A percentile compares a stretch with the other conserved stretches of the same genome.
Evolutionary conservation across 2,329 filamentous ascomycete species (phyloP).

Genomic region (Colletotrichum euphorbiae): DNA sequence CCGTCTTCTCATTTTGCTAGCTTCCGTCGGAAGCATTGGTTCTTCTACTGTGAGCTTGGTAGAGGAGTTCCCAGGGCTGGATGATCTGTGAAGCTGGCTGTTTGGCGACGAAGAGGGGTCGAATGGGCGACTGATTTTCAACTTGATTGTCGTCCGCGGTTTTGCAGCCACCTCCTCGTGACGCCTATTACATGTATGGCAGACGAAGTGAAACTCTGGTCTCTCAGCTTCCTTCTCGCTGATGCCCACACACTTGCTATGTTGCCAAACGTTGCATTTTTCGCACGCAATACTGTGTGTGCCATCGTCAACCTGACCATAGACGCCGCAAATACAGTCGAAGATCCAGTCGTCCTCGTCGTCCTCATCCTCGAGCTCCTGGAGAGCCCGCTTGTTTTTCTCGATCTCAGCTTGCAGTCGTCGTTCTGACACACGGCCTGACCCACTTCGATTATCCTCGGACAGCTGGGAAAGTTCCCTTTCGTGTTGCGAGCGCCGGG

Average conservation of each 20-base stretch:
- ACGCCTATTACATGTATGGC: slow-evolving; percentile 78
- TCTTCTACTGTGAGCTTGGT: not conserved
- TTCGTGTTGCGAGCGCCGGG: slow-evolving; percentile 84
- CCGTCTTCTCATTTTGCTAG: not conserved
- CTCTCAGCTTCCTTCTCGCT: slow-evolving; percentile 82
- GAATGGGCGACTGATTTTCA: slow-evolving; percentile 58
- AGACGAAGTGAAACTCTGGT: slow-evolving; percentile 89
- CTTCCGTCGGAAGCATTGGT: not conserved
- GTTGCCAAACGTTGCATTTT: slow-evolving; percentile 94
- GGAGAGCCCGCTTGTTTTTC: slow-evolving; percentile 79
- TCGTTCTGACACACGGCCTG: slow-evolving; percentile 78
- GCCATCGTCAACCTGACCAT: slow-evolving; percentile 94
- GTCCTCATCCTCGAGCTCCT: slow-evolving; percentile 73
- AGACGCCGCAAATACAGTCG: slow-evolving; percentile 90
- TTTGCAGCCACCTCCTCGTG: slow-evolving; percentile 73
- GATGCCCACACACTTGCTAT: slow-evolving; percentile 91
- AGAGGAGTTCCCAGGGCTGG: not conserved
- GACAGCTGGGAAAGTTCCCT: slow-evolving; percentile 84
- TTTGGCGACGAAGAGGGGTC: not conserved
- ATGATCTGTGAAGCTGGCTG: not conserved
- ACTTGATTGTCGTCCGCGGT: slow-evolving; percentile 61
- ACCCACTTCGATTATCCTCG: slow-evolving; percentile 75
- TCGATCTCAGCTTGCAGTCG: slow-evolving; percentile 86
- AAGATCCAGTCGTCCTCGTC: slow-evolving; percentile 92
- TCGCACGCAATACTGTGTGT: slow-evolving; percentile 95